These are phyloP conservation scores for Bipolaris cookei DNA, from an alignment of 2,329 filamentous ascomycete species.

Conservation along the genomic window DNA sequence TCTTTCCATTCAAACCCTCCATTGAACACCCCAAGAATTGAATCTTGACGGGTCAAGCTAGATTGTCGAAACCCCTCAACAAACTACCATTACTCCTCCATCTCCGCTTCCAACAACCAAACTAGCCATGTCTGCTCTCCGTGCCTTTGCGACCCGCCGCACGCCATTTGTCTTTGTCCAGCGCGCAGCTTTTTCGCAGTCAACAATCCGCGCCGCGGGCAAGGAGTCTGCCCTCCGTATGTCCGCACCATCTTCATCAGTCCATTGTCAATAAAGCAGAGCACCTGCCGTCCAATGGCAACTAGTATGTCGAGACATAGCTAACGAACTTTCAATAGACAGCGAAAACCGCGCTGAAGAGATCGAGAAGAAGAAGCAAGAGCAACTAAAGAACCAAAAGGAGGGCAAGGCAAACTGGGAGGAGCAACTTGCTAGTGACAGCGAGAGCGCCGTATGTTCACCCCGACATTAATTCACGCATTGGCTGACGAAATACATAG, in stretches of 20 bases:
- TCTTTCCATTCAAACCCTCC: neutral
- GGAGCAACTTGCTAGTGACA: constrained; percentile 52
- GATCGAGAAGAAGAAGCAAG: constrained; percentile 52
- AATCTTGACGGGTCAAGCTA: neutral
- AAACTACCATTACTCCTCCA: neutral
- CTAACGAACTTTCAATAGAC: constrained; percentile 28
- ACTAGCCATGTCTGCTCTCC: constrained; percentile 41
- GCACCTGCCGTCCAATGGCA: neutral
- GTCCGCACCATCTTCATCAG: constrained; percentile 20
- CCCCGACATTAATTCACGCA: too few species aligned
- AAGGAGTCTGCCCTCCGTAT: constrained; percentile 56
- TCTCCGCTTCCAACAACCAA: constrained; percentile 3
- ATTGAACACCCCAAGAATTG: neutral
- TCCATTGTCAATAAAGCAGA: neutral
- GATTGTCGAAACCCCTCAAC: constrained; percentile 9
- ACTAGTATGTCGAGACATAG: neutral
- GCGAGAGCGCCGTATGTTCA: constrained; percentile 50
- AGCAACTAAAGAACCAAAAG: constrained; percentile 53
- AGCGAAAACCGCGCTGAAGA: constrained; percentile 48
- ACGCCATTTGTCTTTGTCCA: constrained; percentile 39
- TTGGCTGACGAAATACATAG: constrained; percentile 19
- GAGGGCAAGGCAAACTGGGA: constrained; percentile 54
- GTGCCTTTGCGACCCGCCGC: constrained; percentile 41
- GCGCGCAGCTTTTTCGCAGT: constrained; percentile 48
- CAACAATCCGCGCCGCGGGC: constrained; percentile 47